Evolutionary conservation across 495 filamentous ascomycete genomes (phyloP), one percentile per base, ranked within the genome.

Genomic region (Penicillium macrosclerotiorum): DNA sequence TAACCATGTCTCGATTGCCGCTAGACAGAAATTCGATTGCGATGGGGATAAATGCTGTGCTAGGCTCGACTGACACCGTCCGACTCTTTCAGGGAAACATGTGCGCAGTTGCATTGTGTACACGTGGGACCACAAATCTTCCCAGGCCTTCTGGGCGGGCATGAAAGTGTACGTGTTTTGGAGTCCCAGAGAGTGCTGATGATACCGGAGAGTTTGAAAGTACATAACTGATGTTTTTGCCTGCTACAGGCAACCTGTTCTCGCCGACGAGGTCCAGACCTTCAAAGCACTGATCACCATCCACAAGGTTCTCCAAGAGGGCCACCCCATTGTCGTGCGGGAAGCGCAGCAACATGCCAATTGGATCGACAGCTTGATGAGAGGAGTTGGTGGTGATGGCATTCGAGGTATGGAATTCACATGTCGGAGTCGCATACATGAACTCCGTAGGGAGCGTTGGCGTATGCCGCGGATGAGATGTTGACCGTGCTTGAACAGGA

Each of bases 111-210:
- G 89, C 63, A 98, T 98, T 64, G 91, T 98, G 32, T 97, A 98
- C 65, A 97, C 93, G 45, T 98, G 93, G 93, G 93, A 98, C 73
- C 90, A 97, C 76, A 96, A 96, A 73, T 94, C 88, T 51, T 96
- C 92, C 31, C 77, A 82, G 55, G 89, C 90, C 57, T 98, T 98
- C 72, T 98, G 93, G 93, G 83, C 88, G 36, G 90, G 89, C 62
- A 94, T 98, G 84, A 98, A 98, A 82, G 93, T 98, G 85, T 93
- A 76, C 48, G 86, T 66, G 42, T 24, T 27, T 29, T 24, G 16
- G 26, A n/a, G 7, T 19, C 14, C 22, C 3, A 9, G 13, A 37
- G 11, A 11, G 14, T 8, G 6, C 22, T 9, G 12, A 12, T 30
- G 9, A 6, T 16, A 29, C 1, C 18, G 23, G 7, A 3, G 19